Evolutionary conservation across 176 grass and related monocot genomes (phyloP).

Genomic region (Phoenix roebelenii): DNA sequence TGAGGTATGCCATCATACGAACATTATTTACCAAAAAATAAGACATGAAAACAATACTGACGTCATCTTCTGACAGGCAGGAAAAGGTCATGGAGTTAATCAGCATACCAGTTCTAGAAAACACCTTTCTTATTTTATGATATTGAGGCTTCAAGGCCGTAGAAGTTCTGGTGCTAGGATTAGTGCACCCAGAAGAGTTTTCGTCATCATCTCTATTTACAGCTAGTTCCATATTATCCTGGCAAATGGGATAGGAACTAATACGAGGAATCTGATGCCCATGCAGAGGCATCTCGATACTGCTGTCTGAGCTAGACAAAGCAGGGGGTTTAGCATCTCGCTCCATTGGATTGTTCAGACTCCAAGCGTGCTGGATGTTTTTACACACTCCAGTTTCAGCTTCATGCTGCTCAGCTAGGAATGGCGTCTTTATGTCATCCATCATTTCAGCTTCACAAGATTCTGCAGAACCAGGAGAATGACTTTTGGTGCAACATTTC

Average conservation of each 20-base stretch:
- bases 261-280: too few relatives aligned
- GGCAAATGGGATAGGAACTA: conserved; percentile 33
- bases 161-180: conserved; percentile 50
- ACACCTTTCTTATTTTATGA: conserved; percentile 56
- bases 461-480: conserved; percentile 33
- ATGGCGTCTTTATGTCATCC: conserved; percentile 28
- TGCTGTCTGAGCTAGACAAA: too few relatives aligned
- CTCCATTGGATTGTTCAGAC: conserved; percentile 44
- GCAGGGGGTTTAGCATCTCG: conserved; percentile 11
- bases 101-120: conserved; percentile 50
- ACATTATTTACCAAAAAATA: neutral
- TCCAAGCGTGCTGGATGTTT: conserved; percentile 9
- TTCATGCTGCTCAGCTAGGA: neutral
- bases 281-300: too few relatives aligned
- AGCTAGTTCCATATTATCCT: conserved; percentile 26
- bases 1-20: neutral
- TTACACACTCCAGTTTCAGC: conserved; percentile 14
- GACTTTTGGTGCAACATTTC: conserved; percentile 14
- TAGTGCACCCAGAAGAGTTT: conserved; percentile 78
- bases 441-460: conserved; percentile 31
- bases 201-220: conserved; percentile 79
- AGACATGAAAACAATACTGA: too few relatives aligned
- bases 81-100: neutral
- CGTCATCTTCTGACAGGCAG: too few relatives aligned
- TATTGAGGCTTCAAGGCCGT: conserved; percentile 49